These are phyloP conservation scores for Alternaria atra DNA, from an alignment of 2,329 filamentous ascomycete genomes.

Conservation along the genomic window DNA sequence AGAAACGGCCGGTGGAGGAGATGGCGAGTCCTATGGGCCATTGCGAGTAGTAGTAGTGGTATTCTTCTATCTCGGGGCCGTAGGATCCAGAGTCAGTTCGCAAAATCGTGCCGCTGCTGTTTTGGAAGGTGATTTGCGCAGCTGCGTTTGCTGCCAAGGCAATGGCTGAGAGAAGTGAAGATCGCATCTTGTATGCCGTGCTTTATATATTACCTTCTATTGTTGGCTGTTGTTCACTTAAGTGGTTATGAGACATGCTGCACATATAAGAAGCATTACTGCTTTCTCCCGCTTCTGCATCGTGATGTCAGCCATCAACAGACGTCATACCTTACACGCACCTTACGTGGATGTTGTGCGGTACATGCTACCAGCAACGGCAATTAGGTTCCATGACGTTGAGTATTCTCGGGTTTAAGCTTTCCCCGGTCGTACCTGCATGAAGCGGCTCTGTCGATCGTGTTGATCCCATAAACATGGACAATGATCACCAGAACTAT, in stretches of 20 bases:
- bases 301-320: slow-evolving; percentile 7
- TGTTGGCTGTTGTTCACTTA: neutral
- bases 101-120: slow-evolving; percentile 46
- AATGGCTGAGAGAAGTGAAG: neutral
- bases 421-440: slow-evolving; percentile 10
- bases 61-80: slow-evolving; percentile 58
- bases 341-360: neutral
- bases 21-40: slow-evolving; percentile 61
- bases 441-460: slow-evolving; percentile 4
- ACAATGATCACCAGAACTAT: neutral
- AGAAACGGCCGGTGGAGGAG: slow-evolving; percentile 59
- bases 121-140: slow-evolving; percentile 24
- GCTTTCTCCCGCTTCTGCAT: neutral
- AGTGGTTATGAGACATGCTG: neutral
- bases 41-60: slow-evolving; percentile 59
- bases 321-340: slow-evolving; percentile 6
- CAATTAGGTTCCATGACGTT: slow-evolving; percentile 13
- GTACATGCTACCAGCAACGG: neutral
- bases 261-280: neutral
- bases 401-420: slow-evolving; percentile 8
- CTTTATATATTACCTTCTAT: neutral
- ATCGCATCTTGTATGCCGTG: neutral
- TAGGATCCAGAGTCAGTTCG: slow-evolving; percentile 59
- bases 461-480: neutral
- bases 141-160: neutral